Base-by-base conservation (phyloP, 1,139 yeast species). In the Pichia sp. region DNA sequence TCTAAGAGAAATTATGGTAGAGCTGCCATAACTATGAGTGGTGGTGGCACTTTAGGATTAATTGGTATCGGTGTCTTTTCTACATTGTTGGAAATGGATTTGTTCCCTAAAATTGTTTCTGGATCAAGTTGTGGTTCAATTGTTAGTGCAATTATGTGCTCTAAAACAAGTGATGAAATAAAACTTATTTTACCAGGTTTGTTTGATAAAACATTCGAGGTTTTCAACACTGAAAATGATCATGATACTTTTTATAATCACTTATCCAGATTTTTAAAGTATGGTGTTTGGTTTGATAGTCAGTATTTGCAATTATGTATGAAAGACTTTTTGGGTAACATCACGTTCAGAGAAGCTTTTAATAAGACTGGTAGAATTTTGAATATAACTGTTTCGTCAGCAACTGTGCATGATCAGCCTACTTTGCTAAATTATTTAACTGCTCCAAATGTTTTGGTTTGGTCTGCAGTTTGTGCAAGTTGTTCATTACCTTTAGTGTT, bases 121-220 rank as follows among this genome's bases (percentile, higher is more conserved):
- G 98, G 99, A 0, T 85, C 96, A 12, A 87, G 96, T 15, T 96
- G 97, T 0, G 99, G 99, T 18, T 89, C 97, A 1, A 90, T 92
- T 47, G 83, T 94, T 49, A 97, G 98, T 13, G 79, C 96, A 48
- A 79, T 90, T 18, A 71, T 92, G 45, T 88, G 96, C 60, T 83
- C 86, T 20, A 88, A 85, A 60, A 78, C 82, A 15, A 83, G 82
- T 56, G 86, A 80, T 43, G 97, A 90, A 63, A 75, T 86, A 3
- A 71, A 76, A 25, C 71, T 66, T 5, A 65, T 86, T 25, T 67
- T 86, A 42, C 71, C 71, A 36, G 72, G 76, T 3, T 72, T 86
- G 35, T 70, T 82, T 35, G 73, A 73, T 15, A 70, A 73, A 45
- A 79, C 80, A 44, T 85, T 89, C 60, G 79, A 82, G 59, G 85